Evolutionary conservation across 371 early-diverging fungal species (phyloP).

Genomic region (Actinomucor elegans): DNA sequence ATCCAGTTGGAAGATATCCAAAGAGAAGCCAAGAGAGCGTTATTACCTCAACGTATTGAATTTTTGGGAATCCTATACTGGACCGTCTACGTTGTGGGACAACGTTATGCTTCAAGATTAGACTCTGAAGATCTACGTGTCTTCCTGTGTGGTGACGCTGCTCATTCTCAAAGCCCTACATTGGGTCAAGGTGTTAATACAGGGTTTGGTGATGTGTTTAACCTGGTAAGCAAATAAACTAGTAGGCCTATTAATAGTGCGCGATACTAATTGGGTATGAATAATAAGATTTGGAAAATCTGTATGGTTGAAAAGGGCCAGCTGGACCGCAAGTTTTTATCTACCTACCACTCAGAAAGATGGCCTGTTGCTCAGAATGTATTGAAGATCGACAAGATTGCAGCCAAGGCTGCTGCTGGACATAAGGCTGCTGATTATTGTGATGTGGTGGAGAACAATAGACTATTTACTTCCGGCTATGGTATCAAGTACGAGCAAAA

Average conservation of each 20-base stretch:
- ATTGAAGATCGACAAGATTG: slow-evolving; percentile 34
- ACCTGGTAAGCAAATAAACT: slow-evolving; percentile 28
- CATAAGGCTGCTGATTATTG: slow-evolving; percentile 33
- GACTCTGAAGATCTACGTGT: slow-evolving; percentile 32
- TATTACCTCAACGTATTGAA: slow-evolving; percentile 46
- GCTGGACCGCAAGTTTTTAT: slow-evolving; percentile 18
- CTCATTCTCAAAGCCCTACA: slow-evolving; percentile 47
- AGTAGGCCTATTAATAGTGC: neutral
- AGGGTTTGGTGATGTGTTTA: slow-evolving; percentile 47
- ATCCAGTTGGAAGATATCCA: slow-evolving; percentile 50
- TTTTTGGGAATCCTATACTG: slow-evolving; percentile 47
- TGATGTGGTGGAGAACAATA: slow-evolving; percentile 32
- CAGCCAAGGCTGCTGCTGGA: slow-evolving; percentile 42
- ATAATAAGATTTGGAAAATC: slow-evolving; percentile 41
- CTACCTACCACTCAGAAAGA: slow-evolving; percentile 36
- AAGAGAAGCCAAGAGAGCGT: slow-evolving; percentile 44
- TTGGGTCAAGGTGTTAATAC: slow-evolving; percentile 48
- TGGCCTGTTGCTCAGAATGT: slow-evolving; percentile 41
- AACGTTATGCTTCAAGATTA: slow-evolving; percentile 32
- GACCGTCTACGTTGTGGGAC: slow-evolving; percentile 50
- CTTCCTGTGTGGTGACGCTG: slow-evolving; percentile 49
- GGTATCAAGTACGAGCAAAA: slow-evolving; percentile 33
- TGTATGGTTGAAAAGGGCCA: slow-evolving; percentile 36
- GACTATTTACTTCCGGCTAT: slow-evolving; percentile 42
- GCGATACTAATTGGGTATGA: too few relatives aligned